A percentile compares a stretch with the other conserved stretches of the same genome.
Conservation (phyloP, 73 alveolate species). For the Symbiodinium pilosum region DNA sequence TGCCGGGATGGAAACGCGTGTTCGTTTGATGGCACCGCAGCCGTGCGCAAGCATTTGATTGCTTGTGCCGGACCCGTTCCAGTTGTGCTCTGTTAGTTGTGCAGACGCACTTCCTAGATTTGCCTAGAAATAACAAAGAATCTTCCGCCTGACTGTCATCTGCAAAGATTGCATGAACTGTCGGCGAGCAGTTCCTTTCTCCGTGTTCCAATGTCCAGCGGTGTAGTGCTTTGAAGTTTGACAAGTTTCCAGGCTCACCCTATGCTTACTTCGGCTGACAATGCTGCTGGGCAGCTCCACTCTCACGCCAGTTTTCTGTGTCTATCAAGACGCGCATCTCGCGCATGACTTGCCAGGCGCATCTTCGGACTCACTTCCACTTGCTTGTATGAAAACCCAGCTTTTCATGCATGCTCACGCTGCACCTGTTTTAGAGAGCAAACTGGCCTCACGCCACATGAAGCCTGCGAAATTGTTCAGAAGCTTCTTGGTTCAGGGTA, state of each 20-base stretch:
- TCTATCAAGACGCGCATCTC: background rate
- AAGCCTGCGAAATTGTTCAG: background rate
- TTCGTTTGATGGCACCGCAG: constrained; percentile 15
- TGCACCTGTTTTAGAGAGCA: background rate
- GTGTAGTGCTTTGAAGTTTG: background rate
- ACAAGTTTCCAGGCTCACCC: too few species aligned
- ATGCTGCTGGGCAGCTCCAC: background rate
- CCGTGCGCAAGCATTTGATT: constrained; percentile 12
- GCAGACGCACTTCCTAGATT: background rate
- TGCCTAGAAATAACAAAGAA: background rate
- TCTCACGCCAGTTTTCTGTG: background rate
- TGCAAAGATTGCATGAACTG: background rate
- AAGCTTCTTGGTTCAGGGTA: background rate
- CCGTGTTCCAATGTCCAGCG: constrained; percentile 7
- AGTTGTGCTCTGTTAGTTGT: background rate
- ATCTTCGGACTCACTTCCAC: too few species aligned
- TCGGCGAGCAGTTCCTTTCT: background rate
- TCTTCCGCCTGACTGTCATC: constrained; percentile 5
- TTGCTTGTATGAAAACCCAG: too few species aligned
- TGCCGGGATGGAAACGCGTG: background rate
- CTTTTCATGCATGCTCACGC: background rate
- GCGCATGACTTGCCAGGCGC: background rate
- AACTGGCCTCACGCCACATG: background rate
- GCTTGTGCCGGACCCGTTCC: background rate
- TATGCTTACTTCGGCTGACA: too few species aligned